Evolutionary conservation across 2,329 filamentous ascomycete species (phyloP), one percentile per base, ranked within the genome.

Genomic region (Botryotinia calthae): DNA sequence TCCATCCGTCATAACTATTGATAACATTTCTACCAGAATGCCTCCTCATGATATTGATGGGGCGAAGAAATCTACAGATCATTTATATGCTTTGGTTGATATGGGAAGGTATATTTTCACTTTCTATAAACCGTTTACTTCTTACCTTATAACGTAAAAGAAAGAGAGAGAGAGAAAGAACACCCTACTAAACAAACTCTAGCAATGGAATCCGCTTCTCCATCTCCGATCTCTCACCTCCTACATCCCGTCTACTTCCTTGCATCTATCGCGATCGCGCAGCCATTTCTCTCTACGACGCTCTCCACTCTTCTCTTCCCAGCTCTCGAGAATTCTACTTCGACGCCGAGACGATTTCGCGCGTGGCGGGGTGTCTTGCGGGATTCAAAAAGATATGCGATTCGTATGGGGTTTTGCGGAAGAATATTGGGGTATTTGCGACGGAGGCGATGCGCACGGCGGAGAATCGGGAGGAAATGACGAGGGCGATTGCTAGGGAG

Each of bases 131-230:
- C 6, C 14, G 16, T 8, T 4, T 2, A 28, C n/a, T 14, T 16
- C 25, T n/a, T 12, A 14, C 12, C 4, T 7, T 22, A 6, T 6
- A 44, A 18, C 48, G 2, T 14, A 8, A 28, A 28, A 8, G 6
- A 28, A 28, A 28, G 14, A 8, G 7, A 54, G n/a, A 51, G 22
- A 48, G n/a, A 51, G 22, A 3, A 34, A 58, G 1, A 25, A 18
- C 4, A 6, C 54, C 54, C 22, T 18, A 46, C 67, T 70, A 20
- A 70, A 25, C 9, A 78, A 67, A 79, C 65, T 28, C 28, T 73
- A 93, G 94, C 85, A 98, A 97, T 84, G 95, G 94, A 78, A 95
- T 97, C 78, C 93, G 95, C 72, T 97, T 97, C 85, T 95, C 93
- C 62, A 93, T 97, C 79, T 93, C 94, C 14, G 90, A 94, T 76